Conservation (phyloP, 176 grass and related monocot genomes). For the Bolboschoenus planiculmis region DNA sequence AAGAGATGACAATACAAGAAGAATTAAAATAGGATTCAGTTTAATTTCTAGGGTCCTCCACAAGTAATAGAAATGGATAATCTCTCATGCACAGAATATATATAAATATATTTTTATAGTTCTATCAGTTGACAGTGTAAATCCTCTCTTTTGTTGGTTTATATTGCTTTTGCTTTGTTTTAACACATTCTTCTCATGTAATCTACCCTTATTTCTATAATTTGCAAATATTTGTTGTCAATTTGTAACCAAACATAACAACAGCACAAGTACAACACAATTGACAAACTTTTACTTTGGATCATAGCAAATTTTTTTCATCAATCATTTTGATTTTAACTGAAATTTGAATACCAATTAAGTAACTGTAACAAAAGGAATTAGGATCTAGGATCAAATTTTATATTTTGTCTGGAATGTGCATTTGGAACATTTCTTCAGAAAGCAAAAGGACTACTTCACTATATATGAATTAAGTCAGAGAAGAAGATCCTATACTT, state of each 20-base stretch:
- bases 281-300: neutral
- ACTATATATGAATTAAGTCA: neutral
- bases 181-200: neutral
- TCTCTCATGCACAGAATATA: neutral
- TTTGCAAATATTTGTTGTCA: neutral
- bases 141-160: neutral
- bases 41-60: neutral
- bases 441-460: neutral
- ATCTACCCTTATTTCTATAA: neutral
- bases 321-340: neutral
- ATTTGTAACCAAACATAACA: neutral
- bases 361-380: neutral
- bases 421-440: neutral
- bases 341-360: neutral
- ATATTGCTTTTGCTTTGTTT: neutral
- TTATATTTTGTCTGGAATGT: neutral
- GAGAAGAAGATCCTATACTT: neutral
- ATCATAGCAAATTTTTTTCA: neutral
- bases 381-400: neutral
- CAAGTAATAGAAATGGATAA: neutral
- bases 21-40: neutral
- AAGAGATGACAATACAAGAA: conserved; percentile 18
- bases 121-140: neutral
- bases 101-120: too few relatives aligned
- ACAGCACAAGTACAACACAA: neutral